Percentiles rank a stretch among this genome's conserved stretches.
These are phyloP conservation scores for Suillus tomentosus DNA, from an alignment of 768 basidiomycete species.

Conservation along the genomic window DNA sequence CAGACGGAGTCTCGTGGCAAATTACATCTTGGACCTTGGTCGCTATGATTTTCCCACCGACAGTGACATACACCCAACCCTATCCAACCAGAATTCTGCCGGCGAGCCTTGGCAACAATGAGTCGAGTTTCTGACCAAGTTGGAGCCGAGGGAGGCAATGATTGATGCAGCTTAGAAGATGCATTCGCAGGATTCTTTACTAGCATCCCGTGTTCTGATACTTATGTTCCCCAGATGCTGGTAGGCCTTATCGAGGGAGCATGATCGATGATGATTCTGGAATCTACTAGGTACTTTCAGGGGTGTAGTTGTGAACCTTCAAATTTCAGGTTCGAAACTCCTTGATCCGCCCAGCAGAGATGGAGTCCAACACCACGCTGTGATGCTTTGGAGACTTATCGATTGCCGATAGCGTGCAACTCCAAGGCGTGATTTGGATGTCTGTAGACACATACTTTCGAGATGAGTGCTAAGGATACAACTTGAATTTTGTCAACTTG, in stretches of 20 bases:
- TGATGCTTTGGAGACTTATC: neutral
- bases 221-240: neutral
- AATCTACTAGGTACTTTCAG: neutral
- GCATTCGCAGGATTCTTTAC: neutral
- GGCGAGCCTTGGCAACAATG: neutral
- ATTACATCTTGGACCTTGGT: neutral
- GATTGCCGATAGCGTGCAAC: neutral
- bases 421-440: neutral
- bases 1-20: neutral
- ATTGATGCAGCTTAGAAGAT: neutral
- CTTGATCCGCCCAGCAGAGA: neutral
- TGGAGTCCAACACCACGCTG: neutral
- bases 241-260: neutral
- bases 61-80: neutral
- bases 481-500: neutral
- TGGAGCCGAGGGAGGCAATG: neutral
- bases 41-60: neutral
- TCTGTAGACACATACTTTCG: neutral
- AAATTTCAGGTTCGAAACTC: neutral
- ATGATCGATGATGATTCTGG: neutral
- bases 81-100: neutral
- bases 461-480: slow-evolving; percentile 7
- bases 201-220: neutral
- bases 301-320: neutral
- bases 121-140: neutral